Conservation (phyloP, 257 asterid genomes). For the Solanum bulbocastanum region DNA sequence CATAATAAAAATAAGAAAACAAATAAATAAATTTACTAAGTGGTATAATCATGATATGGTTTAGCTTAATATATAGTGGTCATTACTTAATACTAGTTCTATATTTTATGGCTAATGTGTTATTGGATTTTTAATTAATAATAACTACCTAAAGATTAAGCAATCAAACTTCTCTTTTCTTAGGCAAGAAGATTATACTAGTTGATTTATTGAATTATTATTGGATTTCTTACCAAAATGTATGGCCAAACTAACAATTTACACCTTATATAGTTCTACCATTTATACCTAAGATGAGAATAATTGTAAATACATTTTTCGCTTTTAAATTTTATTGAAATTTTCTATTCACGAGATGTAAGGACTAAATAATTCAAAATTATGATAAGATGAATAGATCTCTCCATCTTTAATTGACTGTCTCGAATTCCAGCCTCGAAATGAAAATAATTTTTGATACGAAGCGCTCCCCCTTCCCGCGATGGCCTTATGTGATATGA, state of each 20-base stretch:
- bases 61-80: background rate
- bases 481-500: background rate
- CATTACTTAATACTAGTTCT: background rate
- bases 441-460: background rate
- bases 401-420: background rate
- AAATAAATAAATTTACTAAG: background rate
- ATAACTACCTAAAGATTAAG: background rate
- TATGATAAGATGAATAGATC: background rate
- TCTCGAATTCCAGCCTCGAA: fast-evolving
- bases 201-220: background rate
- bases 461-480: fast-evolving
- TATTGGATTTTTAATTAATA: background rate
- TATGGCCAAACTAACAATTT: background rate
- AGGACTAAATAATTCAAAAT: background rate
- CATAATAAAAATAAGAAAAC: background rate
- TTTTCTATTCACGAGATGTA: background rate
- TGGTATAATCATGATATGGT: background rate
- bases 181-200: background rate
- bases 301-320: background rate
- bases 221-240: background rate
- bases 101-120: background rate
- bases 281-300: background rate
- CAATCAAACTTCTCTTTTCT: background rate
- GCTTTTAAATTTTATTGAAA: background rate
- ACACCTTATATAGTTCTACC: background rate